These are phyloP conservation scores for Eucalyptus shirleyi DNA, from an alignment of 345 rosid species.

Conservation along the genomic window DNA sequence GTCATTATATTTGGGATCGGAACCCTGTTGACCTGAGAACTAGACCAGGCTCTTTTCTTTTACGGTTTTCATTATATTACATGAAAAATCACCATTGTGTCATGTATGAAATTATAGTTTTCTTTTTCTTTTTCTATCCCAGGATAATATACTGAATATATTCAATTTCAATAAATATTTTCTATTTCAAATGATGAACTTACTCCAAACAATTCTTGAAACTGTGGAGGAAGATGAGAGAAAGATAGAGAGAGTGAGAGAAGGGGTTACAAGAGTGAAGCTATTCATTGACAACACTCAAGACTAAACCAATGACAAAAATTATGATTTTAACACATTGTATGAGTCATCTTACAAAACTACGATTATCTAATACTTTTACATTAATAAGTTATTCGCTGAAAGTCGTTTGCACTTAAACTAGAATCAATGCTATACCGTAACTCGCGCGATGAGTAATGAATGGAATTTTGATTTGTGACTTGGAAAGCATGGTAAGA, in stretches of 20 bases:
- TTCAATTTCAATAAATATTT: not conserved
- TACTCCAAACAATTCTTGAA: not conserved
- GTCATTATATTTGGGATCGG: not conserved
- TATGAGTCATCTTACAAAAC: no score
- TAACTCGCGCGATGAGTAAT: not conserved
- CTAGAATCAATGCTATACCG: not conserved
- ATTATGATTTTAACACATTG: no score
- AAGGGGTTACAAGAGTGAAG: no score
- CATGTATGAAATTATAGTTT: not conserved
- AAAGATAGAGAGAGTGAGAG: no score
- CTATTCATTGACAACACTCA: no score
- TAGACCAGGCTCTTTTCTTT: not conserved
- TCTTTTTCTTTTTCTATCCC: not conserved
- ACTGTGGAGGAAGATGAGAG: no score
- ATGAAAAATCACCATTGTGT: not conserved
- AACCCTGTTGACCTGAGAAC: not conserved
- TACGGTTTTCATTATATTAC: not conserved
- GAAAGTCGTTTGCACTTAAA: not conserved
- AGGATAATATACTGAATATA: not conserved
- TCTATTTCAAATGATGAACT: not conserved
- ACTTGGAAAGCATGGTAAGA: not conserved
- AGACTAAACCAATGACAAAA: no score
- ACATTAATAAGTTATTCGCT: no score
- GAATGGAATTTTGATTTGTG: not conserved
- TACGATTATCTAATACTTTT: no score